Evolutionary conservation across 2,329 filamentous ascomycete genomes (phyloP).

Genomic region (Nakataea oryzae): DNA sequence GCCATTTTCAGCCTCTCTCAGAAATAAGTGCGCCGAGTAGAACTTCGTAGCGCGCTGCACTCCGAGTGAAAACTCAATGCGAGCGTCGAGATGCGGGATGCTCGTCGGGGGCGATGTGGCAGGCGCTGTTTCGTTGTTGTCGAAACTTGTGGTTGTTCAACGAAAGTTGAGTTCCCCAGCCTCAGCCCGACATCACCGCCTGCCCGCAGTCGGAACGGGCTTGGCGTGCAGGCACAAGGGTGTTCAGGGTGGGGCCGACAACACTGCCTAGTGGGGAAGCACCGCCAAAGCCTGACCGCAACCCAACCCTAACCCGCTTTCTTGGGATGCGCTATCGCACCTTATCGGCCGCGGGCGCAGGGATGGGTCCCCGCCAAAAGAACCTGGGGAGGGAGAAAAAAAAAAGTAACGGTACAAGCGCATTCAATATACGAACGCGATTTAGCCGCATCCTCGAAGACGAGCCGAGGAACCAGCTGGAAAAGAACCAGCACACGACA

Average conservation of each 20-base stretch:
- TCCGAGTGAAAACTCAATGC: too few species aligned
- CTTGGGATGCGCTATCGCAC: too few species aligned
- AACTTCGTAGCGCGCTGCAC: neutral
- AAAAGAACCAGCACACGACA: neutral
- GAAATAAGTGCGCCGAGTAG: neutral
- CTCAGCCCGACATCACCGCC: neutral
- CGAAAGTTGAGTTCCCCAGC: neutral
- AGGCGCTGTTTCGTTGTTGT: neutral
- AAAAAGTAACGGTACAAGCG: too few species aligned
- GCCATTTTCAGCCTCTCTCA: neutral
- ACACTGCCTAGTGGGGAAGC: neutral
- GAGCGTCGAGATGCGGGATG: neutral
- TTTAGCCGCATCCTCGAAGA: neutral
- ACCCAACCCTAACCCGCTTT: neutral
- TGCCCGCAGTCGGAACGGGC: neutral
- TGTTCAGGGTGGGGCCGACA: neutral
- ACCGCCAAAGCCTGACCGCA: neutral
- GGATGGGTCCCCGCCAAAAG: neutral
- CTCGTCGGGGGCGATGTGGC: neutral
- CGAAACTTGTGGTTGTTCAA: neutral
- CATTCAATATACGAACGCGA: too few species aligned
- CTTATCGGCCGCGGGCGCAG: neutral
- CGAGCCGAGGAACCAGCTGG: neutral
- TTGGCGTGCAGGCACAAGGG: neutral
- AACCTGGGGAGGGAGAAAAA: neutral